A percentile compares a stretch with the other conserved stretches of the same genome.
These are phyloP conservation scores for Ceratobasidium sp. DNA, from an alignment of 1,284 basidiomycete species.

Conservation along the genomic window DNA sequence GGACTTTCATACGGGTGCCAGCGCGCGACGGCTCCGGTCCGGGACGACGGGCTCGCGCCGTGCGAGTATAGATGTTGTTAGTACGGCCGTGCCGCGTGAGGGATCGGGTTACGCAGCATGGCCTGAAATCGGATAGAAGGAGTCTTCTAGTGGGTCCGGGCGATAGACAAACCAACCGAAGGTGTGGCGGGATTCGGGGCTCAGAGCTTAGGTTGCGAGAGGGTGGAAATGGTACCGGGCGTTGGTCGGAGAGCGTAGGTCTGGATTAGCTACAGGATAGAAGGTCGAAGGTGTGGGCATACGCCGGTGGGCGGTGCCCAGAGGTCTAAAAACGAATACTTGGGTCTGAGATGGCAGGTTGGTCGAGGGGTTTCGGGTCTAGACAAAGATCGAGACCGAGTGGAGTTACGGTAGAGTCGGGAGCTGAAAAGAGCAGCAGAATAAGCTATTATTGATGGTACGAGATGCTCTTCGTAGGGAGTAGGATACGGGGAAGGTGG, in stretches of 20 bases:
- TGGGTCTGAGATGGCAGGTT: neutral
- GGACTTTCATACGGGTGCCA: conserved; percentile 46
- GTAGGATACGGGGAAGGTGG: conserved; percentile 23
- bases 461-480: conserved; percentile 11
- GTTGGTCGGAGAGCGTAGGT: conserved; percentile 6
- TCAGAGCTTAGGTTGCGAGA: conserved; percentile 7
- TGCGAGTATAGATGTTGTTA: conserved; percentile 13
- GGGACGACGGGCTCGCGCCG: conserved; percentile 13
- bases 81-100: conserved; percentile 34
- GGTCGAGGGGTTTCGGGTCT: conserved; percentile 24
- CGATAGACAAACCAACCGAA: neutral
- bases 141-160: conserved; percentile 7
- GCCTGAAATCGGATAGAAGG: neutral
- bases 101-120: conserved; percentile 39
- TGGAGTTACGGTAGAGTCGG: neutral
- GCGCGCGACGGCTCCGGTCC: conserved; percentile 24
- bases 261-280: neutral
- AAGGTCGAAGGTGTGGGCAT: neutral
- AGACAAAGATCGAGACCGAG: neutral
- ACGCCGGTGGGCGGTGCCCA: conserved; percentile 28
- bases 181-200: conserved; percentile 30
- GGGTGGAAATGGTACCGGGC: conserved; percentile 18
- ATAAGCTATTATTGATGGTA: neutral
- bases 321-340: neutral
- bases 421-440: neutral